Conservation (phyloP, 2,329 filamentous ascomycete genomes). For the Tympanopsis confertula region DNA sequence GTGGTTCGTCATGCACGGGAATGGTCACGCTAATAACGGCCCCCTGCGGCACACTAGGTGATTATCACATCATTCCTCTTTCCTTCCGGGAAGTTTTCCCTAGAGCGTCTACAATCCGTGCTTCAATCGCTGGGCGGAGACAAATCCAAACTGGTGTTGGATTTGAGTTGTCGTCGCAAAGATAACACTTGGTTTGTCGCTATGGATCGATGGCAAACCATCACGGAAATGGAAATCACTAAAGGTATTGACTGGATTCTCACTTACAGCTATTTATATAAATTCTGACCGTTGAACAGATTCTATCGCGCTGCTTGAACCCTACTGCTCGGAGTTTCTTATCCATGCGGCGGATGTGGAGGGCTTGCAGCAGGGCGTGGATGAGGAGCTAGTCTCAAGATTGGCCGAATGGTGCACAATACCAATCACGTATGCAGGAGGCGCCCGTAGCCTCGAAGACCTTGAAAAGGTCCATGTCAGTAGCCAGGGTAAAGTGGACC, state of each 20-base stretch:
- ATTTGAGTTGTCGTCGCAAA: slow-evolving; percentile 50
- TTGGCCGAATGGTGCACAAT: slow-evolving; percentile 49
- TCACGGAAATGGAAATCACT: slow-evolving; percentile 55
- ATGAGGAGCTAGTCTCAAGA: slow-evolving; percentile 45
- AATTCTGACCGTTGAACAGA: slow-evolving; percentile 24
- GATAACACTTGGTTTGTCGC: slow-evolving; percentile 51
- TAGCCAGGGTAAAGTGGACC: slow-evolving; percentile 46
- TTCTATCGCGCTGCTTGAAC: slow-evolving; percentile 46
- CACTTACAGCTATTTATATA: slow-evolving; percentile 1
- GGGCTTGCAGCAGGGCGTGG: slow-evolving; percentile 51
- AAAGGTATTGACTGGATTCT: slow-evolving; percentile 26
- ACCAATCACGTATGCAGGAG: slow-evolving; percentile 55
- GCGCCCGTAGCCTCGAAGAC: slow-evolving; percentile 44
- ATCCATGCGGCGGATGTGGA: slow-evolving; percentile 59
- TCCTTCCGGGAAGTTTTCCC: slow-evolving; percentile 44
- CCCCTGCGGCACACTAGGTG: too few relatives aligned
- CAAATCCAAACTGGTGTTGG: slow-evolving; percentile 48
- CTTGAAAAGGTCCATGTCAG: slow-evolving; percentile 45
- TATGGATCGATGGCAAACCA: slow-evolving; percentile 59
- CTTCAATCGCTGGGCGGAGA: slow-evolving; percentile 40
- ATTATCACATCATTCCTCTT: slow-evolving; percentile 60
- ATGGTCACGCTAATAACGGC: too few relatives aligned
- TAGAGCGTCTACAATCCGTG: slow-evolving; percentile 38
- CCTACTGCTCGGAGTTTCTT: slow-evolving; percentile 54
- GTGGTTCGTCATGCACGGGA: too few relatives aligned